phyloP scores from a whole-genome alignment of 83 land plant species.

The Isoetes engelmannii region DNA sequence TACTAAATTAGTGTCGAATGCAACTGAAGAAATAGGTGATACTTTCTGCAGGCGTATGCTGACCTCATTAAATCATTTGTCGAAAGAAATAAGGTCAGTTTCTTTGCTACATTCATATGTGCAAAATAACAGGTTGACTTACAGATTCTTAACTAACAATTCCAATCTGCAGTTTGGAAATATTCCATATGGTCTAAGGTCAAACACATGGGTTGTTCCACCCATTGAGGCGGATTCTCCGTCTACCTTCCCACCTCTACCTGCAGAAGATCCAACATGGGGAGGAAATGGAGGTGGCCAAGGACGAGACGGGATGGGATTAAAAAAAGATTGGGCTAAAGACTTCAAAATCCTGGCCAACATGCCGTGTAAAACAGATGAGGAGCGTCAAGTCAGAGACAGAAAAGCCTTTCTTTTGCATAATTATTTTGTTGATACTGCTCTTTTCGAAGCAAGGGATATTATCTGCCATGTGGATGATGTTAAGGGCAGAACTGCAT shows the following conservation, averaged over 20 bases:
- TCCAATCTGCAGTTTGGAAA: conserved; percentile 66
- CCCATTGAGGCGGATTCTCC: conserved; percentile 61
- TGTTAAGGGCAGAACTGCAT: not conserved
- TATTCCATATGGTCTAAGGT: conserved; percentile 83
- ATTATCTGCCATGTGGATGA: conserved; percentile 26
- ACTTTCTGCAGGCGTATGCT: conserved; percentile 70
- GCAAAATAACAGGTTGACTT: too few species aligned
- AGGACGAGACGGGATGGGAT: conserved; percentile 46
- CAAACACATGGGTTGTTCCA: conserved; percentile 90
- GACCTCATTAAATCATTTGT: conserved; percentile 69
- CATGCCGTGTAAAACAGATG: conserved; percentile 84
- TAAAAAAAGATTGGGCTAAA: conserved; percentile 54
- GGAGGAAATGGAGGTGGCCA: conserved; percentile 87
- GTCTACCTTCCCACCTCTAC: conserved; percentile 50
- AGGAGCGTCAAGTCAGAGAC: conserved; percentile 76
- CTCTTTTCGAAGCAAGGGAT: conserved; percentile 49
- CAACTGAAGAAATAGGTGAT: not conserved
- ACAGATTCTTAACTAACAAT: too few species aligned
- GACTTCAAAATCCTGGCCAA: conserved; percentile 60
- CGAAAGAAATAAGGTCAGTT: conserved; percentile 65
- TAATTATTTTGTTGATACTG: conserved; percentile 68
- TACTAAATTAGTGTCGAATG: too few species aligned
- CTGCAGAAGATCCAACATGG: conserved; percentile 78
- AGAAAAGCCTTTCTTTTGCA: conserved; percentile 79
- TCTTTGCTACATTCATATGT: not conserved